Conservation (phyloP, 2,329 filamentous ascomycete genomes). For the Fonsecaea pedrosoi region DNA sequence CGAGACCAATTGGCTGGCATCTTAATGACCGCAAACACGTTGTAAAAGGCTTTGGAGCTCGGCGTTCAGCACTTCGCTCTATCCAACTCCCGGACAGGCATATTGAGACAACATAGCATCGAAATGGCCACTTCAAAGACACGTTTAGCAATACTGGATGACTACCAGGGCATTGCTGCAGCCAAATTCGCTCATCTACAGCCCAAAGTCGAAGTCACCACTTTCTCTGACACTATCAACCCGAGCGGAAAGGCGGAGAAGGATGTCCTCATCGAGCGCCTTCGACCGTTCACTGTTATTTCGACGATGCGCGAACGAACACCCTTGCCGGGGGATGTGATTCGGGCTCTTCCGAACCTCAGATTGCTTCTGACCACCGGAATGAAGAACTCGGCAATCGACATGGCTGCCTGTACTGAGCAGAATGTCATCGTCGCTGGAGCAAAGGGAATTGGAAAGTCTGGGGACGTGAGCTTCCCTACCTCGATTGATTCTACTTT, state of each 20-base stretch:
- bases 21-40: background rate
- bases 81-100: background rate
- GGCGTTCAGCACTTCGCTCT: background rate
- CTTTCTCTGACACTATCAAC: slow-evolving; percentile 62
- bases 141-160: slow-evolving; percentile 71
- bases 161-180: slow-evolving; percentile 67
- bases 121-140: slow-evolving; percentile 1
- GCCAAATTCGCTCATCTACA: slow-evolving; percentile 60
- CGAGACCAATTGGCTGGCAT: background rate
- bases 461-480: slow-evolving; percentile 44
- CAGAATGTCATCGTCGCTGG: slow-evolving; percentile 70
- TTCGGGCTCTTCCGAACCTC: slow-evolving; percentile 73
- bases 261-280: slow-evolving; percentile 66
- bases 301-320: slow-evolving; percentile 85
- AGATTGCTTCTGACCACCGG: slow-evolving; percentile 78
- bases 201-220: slow-evolving; percentile 63
- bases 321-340: slow-evolving; percentile 70
- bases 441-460: slow-evolving; percentile 49
- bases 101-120: background rate
- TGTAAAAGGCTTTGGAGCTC: background rate
- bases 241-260: slow-evolving; percentile 54
- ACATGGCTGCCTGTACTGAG: slow-evolving; percentile 66
- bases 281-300: slow-evolving; percentile 74
- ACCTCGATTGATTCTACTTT: slow-evolving; percentile 41
- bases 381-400: slow-evolving; percentile 70